Base-by-base conservation (phyloP, 805 yeast species). In the Pichia scutulata region DNA sequence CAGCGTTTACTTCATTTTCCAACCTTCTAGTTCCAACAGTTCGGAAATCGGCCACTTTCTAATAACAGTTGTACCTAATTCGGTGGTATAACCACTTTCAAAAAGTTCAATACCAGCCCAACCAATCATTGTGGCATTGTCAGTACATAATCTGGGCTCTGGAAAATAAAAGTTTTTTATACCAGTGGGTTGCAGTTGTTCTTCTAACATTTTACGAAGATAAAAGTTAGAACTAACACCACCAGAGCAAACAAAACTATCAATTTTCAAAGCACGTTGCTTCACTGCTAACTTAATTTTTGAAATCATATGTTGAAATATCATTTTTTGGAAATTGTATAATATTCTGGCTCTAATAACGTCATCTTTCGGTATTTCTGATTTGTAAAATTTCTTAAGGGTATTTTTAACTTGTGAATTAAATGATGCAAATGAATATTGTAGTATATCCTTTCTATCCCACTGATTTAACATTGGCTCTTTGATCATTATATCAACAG, bases 91-190 rank as follows among this genome's bases (percentile, higher is more conserved):
- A 7, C 76, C 74, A 18, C 63, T 57, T 62, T 89, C 96, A 61
- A 70, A 84, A 19, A 90, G 67, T 63, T 92, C 97, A 9, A 92
- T 87, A 0, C 97, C 99, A 0, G 98, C 96, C 82, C 95, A 88
- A 1, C 97, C 99, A 47, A 93, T 93, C 99, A 93, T 93, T 2
- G 89, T 79, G 0, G 97, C 96, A 65, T 93, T 93, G 61, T 93
- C 99, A 0, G 97, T 89, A 62, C 99, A 93, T 52, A 89, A 69
- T 1, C 74, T 67, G 2, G 81, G 70, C 21, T 78, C 81, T 0
- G 97, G 96, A 58, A 81, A 88, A 55, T 78, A 78, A 43, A 82
- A 78, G 1, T 62, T 57, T n/a, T 65, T 49, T 2, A 56, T 50
- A 2, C 60, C 60, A 4, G 65, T 47, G n/a, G 80, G 64, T 4